Evolutionary conservation across 1,284 basidiomycete genomes (phyloP).

Genomic region (Cutaneotrichosporon daszewskae): DNA sequence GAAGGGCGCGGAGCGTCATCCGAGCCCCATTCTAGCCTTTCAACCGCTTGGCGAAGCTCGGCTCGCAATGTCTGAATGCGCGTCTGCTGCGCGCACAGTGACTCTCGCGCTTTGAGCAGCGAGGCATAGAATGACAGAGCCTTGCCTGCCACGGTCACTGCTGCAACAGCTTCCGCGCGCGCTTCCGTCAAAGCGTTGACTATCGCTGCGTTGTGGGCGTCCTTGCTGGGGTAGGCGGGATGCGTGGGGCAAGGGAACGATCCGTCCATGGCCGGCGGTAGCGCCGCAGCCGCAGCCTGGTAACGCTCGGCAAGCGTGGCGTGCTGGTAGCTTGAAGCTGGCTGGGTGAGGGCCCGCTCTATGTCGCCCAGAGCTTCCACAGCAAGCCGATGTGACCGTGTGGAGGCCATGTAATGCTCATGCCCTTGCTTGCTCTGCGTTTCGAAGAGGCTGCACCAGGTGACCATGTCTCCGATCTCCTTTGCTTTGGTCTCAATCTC

Average conservation of each 20-base stretch:
- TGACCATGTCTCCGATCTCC: constrained; percentile 17
- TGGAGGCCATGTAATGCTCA: constrained; percentile 19
- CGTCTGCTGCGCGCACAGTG: constrained; percentile 7
- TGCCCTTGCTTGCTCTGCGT: constrained; percentile 29
- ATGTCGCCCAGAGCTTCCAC: constrained; percentile 15
- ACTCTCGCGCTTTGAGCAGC: constrained; percentile 14
- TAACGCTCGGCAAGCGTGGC: constrained; percentile 13
- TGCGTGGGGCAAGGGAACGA: constrained; percentile 27
- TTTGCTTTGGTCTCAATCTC: constrained; percentile 28
- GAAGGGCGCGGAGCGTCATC: constrained; percentile 11
- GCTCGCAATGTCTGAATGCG: constrained; percentile 9
- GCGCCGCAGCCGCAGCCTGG: constrained; percentile 1
- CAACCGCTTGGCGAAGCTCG: constrained; percentile 1
- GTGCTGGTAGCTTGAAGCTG: constrained; percentile 24
- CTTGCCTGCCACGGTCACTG: constrained; percentile 10
- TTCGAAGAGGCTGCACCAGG: constrained; percentile 31
- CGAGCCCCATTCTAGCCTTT: constrained; percentile 6
- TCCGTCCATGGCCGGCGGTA: constrained; percentile 20
- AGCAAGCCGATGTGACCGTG: constrained; percentile 12
- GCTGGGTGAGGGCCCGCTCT: constrained; percentile 10
- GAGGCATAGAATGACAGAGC: constrained; percentile 25
- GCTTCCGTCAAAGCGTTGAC: constrained; percentile 7
- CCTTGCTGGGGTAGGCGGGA: constrained; percentile 24
- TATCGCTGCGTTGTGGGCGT: constrained; percentile 19
- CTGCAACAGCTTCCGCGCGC: constrained; percentile 10